Evolutionary conservation across 2,329 filamentous ascomycete species (phyloP).

Genomic region (Sporothrix euskadiensis): DNA sequence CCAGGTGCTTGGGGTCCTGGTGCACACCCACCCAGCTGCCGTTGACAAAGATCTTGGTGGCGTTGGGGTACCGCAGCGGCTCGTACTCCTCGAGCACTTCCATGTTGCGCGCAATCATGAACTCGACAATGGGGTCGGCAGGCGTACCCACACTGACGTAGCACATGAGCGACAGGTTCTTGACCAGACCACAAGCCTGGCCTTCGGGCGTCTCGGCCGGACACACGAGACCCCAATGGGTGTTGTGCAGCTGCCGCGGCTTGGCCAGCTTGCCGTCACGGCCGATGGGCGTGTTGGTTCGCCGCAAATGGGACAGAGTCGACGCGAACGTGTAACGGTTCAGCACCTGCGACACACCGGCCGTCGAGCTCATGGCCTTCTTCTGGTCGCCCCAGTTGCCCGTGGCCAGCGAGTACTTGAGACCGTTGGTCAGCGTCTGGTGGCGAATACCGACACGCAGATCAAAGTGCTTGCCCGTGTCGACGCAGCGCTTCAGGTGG

Average conservation of each 20-base stretch:
- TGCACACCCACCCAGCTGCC: constrained; percentile 98
- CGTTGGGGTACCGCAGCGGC: constrained; percentile 78
- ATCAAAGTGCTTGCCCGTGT: constrained; percentile 86
- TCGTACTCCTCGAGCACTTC: constrained; percentile 96
- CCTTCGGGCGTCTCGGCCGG: constrained; percentile 97
- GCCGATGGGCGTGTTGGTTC: constrained; percentile 96
- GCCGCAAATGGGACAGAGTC: constrained; percentile 90
- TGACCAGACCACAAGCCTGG: constrained; percentile 96
- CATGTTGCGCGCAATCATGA: constrained; percentile 95
- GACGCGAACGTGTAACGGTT: constrained; percentile 98
- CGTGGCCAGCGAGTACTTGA: constrained; percentile 95
- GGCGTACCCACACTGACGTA: constrained; percentile 95
- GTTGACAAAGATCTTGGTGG: constrained; percentile 97
- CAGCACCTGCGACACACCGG: constrained; percentile 95
- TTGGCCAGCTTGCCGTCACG: constrained; percentile 98
- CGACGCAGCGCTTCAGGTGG: constrained; percentile 89
- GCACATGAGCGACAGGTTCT: constrained; percentile 97
- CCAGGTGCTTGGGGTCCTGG: constrained; percentile 81
- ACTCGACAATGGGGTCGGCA: constrained; percentile 85
- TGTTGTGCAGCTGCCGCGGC: constrained; percentile 95
- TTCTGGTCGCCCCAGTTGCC: constrained; percentile 99
- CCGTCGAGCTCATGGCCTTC: constrained; percentile 91
- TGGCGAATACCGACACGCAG: constrained; percentile 88
- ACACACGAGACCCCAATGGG: constrained; percentile 96
- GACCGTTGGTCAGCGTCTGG: constrained; percentile 84